A percentile compares a stretch with the other conserved stretches of the same genome.
Conservation (phyloP, 1,284 basidiomycete genomes). For the Gomphus bonarii region DNA sequence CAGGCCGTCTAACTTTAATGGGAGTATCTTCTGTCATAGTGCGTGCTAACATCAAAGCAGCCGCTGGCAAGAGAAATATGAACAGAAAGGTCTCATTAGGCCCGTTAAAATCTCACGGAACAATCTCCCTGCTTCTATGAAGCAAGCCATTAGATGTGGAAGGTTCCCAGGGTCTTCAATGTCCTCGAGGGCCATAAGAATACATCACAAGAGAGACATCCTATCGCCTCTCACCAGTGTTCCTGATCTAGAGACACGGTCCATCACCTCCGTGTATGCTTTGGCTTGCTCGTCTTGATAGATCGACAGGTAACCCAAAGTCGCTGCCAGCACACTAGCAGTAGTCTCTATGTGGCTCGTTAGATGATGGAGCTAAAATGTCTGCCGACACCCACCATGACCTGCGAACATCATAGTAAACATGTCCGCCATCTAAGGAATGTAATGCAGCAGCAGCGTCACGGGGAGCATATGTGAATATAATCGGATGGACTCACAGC, state of each 20-base stretch:
- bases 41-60: slow-evolving; percentile 14
- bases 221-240: not conserved
- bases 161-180: slow-evolving; percentile 34
- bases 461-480: too few species aligned
- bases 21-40: slow-evolving; percentile 12
- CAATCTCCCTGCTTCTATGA: slow-evolving; percentile 35
- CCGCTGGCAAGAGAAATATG: slow-evolving; percentile 5
- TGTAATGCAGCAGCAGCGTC: not conserved
- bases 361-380: not conserved
- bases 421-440: slow-evolving; percentile 38
- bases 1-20: slow-evolving; percentile 5
- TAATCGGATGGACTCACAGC: slow-evolving; percentile 24
- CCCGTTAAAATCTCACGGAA: slow-evolving; percentile 27
- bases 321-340: slow-evolving; percentile 35
- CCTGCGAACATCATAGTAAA: slow-evolving; percentile 46
- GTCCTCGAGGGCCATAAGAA: slow-evolving; percentile 19
- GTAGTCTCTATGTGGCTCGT: slow-evolving; percentile 33
- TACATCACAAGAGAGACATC: not conserved
- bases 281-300: slow-evolving; percentile 38
- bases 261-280: slow-evolving; percentile 19
- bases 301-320: slow-evolving; percentile 34
- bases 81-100: not conserved
- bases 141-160: slow-evolving; percentile 33
- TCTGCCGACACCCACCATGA: slow-evolving; percentile 29
- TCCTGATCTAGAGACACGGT: not conserved